These are phyloP conservation scores for Brasilioporus rufonigricans DNA, from an alignment of 768 basidiomycete genomes.

Conservation along the genomic window DNA sequence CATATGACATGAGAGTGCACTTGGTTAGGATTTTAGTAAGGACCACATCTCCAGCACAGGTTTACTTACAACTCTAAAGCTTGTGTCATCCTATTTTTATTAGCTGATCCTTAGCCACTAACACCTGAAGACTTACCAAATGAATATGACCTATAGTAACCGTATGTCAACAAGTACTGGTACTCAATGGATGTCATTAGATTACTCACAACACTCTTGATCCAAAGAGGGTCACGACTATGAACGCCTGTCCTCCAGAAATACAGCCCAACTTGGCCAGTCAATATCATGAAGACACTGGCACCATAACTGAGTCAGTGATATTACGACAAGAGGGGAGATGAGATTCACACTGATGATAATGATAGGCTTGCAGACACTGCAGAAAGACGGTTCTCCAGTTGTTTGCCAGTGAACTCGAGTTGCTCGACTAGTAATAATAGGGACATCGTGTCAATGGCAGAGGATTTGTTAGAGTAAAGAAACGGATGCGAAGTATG, in stretches of 20 bases:
- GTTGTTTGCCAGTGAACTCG: background rate
- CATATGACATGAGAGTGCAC: constrained; percentile 12
- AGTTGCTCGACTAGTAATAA: background rate
- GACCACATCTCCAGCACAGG: background rate
- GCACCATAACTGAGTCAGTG: background rate
- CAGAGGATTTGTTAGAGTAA: background rate
- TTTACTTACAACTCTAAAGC: constrained; percentile 13
- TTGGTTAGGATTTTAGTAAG: background rate
- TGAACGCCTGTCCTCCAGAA: constrained; percentile 16
- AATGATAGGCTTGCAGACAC: constrained; percentile 14
- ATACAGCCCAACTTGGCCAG: constrained; percentile 23
- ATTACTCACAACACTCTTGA: constrained; percentile 20
- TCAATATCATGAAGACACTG: constrained; percentile 23
- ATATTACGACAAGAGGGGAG: background rate
- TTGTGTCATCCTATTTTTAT: constrained; percentile 20
- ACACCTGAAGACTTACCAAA: constrained; percentile 19
- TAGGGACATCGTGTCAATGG: constrained; percentile 3
- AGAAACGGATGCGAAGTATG: background rate
- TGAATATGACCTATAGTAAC: constrained; percentile 13
- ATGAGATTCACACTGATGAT: constrained; percentile 7
- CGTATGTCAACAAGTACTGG: background rate
- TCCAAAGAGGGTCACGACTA: constrained; percentile 20
- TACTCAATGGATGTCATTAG: no score
- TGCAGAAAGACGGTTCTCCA: constrained; percentile 5
- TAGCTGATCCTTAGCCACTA: background rate